Conservation (phyloP, 2,329 filamentous ascomycete species). For the Cercospora zeae-maydis region DNA sequence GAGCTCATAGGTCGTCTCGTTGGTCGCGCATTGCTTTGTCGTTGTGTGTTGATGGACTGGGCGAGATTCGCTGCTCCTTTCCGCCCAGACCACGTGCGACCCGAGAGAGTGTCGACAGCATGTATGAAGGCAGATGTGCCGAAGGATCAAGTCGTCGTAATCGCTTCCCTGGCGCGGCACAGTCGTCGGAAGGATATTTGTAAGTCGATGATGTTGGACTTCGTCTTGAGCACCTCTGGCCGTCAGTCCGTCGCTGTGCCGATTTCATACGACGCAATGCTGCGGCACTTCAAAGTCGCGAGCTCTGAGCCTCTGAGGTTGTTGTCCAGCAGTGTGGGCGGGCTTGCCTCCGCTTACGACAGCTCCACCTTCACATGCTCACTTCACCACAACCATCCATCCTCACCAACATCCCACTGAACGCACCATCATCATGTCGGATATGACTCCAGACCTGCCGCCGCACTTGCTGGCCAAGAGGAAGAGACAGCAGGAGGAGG, state of each 20-base stretch:
- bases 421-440: conserved; percentile 52
- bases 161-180: neutral
- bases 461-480: conserved; percentile 57
- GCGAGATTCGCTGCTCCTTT: neutral
- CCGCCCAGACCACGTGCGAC: neutral
- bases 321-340: neutral
- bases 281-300: neutral
- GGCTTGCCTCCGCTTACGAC: conserved; percentile 1
- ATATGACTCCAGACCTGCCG: conserved; percentile 67
- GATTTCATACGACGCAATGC: neutral
- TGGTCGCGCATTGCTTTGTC: conserved; percentile 52
- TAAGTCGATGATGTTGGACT: neutral
- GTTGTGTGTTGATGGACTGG: neutral
- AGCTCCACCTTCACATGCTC: conserved; percentile 3
- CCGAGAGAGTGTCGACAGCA: neutral
- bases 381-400: neutral
- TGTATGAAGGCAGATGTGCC: neutral
- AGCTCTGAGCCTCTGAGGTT: neutral
- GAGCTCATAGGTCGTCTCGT: conserved; percentile 63
- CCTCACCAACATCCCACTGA: neutral
- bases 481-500: conserved; percentile 48
- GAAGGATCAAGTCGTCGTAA: conserved; percentile 2
- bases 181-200: neutral
- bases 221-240: neutral
- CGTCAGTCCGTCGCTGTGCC: neutral